Evolutionary conservation across 1,284 basidiomycete species (phyloP), one percentile per base, ranked within the genome.

Genomic region (Butyriboletus appendiculatus): DNA sequence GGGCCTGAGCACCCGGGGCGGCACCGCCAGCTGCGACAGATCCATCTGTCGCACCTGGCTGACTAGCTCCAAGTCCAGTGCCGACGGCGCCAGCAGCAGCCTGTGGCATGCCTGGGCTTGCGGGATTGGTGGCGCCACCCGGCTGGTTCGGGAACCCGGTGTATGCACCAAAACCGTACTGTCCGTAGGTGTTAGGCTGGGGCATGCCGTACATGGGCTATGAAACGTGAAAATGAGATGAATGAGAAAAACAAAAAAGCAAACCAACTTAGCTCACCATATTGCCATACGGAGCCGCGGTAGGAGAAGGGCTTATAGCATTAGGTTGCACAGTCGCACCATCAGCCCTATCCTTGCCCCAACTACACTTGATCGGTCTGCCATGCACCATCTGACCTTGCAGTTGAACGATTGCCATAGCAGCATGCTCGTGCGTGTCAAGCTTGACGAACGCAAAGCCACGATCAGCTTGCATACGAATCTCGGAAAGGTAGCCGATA

Each of bases 361-460:
- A 99, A 62, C 93, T 94, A 73, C 94, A 96, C 74, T 97, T 96
- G 79, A 98, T 91, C 14, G 94, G 94, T 41, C 96, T 79, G 47
- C 96, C 96, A 65, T 98, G 96, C 30, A 98, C 90, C 79, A 94
- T 90, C 73, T 94, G 90, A 51, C 96, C 95, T 72, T 96, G 93
- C 50, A 98, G 78, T 67, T 96, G 92, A 58, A 95, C 90, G 66
- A 99, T 98, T 28, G 96, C 96, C 85, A 94, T 89, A 12, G 96
- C 95, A 48, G 96, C 96, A 68, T 97, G 94, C 71, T 97, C 94
- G 72, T 98, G 96, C 43, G 93, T 94, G 74, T 98, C 96, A 53
- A 98, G 83, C 76, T 98, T 98, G 70, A 98, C 94, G 69, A 99
- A 99, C 0, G 96, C 96, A 71, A 98, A 98, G 32, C 96, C 96